Conservation (phyloP, 352 stramenopile genomes). For the Pythium scleroteichum region DNA sequence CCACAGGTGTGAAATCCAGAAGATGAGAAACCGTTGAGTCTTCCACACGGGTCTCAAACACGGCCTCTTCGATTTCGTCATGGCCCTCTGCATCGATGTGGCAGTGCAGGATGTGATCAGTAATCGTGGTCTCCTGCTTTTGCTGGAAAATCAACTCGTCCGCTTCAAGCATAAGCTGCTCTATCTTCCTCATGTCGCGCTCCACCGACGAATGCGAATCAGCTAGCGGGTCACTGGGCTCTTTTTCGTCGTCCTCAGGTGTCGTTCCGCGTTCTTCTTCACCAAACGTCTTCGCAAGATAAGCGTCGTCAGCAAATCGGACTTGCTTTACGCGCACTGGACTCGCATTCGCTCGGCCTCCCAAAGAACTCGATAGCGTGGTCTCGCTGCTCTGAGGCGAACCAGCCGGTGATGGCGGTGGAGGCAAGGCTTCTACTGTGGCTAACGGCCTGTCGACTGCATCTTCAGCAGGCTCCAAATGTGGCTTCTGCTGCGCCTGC, state of each 20-base stretch:
- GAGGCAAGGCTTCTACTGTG: no score
- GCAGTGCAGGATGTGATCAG: slow-evolving; percentile 8
- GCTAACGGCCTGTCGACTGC: not conserved
- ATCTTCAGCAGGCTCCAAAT: no score
- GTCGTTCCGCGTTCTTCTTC: no score
- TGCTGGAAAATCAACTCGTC: slow-evolving; percentile 18
- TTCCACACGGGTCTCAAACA: not conserved
- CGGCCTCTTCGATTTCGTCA: not conserved
- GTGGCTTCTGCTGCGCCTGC: no score
- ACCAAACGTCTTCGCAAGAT: not conserved
- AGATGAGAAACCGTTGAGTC: not conserved
- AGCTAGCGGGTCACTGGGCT: not conserved
- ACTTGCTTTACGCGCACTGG: slow-evolving; percentile 4
- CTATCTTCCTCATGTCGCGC: slow-evolving; percentile 6
- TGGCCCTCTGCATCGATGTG: slow-evolving; percentile 1
- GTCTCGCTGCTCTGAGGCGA: not conserved
- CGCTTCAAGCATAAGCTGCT: slow-evolving; percentile 19
- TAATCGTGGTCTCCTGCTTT: slow-evolving; percentile 5
- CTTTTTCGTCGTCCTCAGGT: not conserved
- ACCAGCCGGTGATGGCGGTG: not conserved
- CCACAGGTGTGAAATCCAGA: not conserved
- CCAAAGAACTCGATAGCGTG: not conserved
- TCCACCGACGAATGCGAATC: slow-evolving; percentile 18
- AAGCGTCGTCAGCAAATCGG: slow-evolving; percentile 1
- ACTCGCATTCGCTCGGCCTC: not conserved